These are phyloP conservation scores for Flueggea neowawraea DNA, from an alignment of 441 rosid species.

Conservation along the genomic window DNA sequence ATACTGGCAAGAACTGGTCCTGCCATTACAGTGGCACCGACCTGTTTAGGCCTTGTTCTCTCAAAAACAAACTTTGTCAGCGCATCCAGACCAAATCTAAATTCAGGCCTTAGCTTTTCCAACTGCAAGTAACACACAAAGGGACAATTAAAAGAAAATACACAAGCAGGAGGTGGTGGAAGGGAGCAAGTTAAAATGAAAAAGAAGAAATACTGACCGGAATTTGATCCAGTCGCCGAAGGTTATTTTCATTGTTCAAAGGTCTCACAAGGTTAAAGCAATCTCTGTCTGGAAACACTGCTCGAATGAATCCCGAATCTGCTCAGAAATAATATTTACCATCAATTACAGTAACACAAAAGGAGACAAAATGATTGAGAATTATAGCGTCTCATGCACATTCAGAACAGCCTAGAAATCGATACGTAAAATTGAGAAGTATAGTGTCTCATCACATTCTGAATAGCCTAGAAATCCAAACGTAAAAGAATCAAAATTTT, in stretches of 20 bases:
- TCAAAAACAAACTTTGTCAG: conserved; percentile 93
- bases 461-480: too few species aligned
- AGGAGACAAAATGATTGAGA: conserved; percentile 3
- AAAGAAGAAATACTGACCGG: conserved; percentile 42
- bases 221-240: conserved; percentile 86
- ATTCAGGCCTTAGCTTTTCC: conserved; percentile 79
- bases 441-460: too few species aligned
- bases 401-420: not conserved
- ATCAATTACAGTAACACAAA: conserved; percentile 22
- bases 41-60: conserved; percentile 97
- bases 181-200: conserved; percentile 2
- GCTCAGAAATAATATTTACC: conserved; percentile 5
- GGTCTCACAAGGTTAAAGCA: conserved; percentile 94
- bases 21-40: conserved; percentile 85
- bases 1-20: conserved; percentile 96
- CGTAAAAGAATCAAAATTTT: too few species aligned
- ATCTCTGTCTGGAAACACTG: conserved; percentile 93
- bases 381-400: not conserved
- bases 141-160: conserved; percentile 7
- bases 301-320: conserved; percentile 93
- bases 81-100: conserved; percentile 86
- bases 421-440: not conserved
- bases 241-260: conserved; percentile 78
- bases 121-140: conserved; percentile 41
- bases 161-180: conserved; percentile 2